Base-by-base conservation (phyloP, 164 flowering plant genomes). In the Nymphaea thermarum region DNA sequence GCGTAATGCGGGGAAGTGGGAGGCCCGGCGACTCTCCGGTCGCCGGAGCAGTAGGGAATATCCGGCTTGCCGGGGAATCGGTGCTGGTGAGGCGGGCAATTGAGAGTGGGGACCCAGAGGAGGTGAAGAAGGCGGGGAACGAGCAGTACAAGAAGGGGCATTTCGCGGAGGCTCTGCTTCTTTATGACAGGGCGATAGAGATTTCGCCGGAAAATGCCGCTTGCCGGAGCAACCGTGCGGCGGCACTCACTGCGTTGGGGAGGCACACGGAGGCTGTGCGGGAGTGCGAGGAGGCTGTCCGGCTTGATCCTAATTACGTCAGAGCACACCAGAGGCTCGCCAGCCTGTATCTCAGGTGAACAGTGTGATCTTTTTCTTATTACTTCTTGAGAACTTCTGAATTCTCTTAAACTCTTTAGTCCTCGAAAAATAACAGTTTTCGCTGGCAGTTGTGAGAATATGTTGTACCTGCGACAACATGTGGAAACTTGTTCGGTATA, bases 281-380 rank as follows among this genome's bases (percentile, higher is more conserved):
- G 62, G 99, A 90, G 64, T 95, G 89, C 77, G 87, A 95, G 73
- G 98, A 89, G 72, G 98, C 98, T 14, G 79, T 90, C 53, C 74
- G 84, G 75, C 80, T 92, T 75, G 93, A 89, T 65, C 93, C 97
- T 11, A 79, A 75, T 7, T 89, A 90, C 71, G 86, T 75, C 3
- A 73, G 90, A 74, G 98, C 91, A 12, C 97, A 95, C 69, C 90
- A 83, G 70, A 85, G 97, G 16, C 71, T 95, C 72, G 94, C 86
- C 1, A 77, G 84, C 62, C 74, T 95, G 53, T 72, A 84, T 76
- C 71, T 93, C 43, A 76, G 97, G 98, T 91, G 74, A 78, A 77
- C 57, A 55, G 60, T 60, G 36, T 25, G 7, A 15, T n/a, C 25
- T 62, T 4, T 25, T 25, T 61, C 18, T 66, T 66, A 42, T 42